Evolutionary conservation across 331 rosid genomes (phyloP), one percentile per base, ranked within the genome.

Genomic region (Arachis monticola): DNA sequence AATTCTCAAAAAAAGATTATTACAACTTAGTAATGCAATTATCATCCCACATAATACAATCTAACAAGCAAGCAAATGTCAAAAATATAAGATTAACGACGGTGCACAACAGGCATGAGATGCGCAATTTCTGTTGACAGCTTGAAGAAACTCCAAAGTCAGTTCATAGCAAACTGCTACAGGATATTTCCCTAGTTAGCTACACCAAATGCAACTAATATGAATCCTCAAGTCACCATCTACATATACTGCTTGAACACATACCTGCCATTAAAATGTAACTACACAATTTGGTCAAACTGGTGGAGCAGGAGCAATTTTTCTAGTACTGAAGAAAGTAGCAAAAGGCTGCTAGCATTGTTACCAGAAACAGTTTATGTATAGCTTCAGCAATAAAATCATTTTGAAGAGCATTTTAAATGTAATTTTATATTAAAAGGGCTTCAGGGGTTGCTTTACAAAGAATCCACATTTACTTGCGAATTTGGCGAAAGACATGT

Each of bases 1-100:
- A 80, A 78, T 64, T 56, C n/a, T 35, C 74, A 50, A 50, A 74
- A 11, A 83, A 27, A 27, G 30, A 79, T 62, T 74, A 82, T 53
- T 57, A 79, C 64, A 83, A 78, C 17, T 63, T 27, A 51, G 68
- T 45, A 51, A 58, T 32, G 41, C 6, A 74, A 64, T 59, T 4
- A 56, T 38, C 78, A 44, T 61, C 61, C 40, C 35, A 7, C 2
- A 2, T 1, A 7, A 57, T 50, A 64, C 66, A 73, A 56, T 55
- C 65, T 69, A 55, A 38, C 47, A 64, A 61, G 22, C 44, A 63
- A 57, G 53, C 4, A 70, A 65, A 31, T 50, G 45, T 59, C 31
- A 64, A 65, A 65, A 38, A 38, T 38, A 51, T 14, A 60, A 63
- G 63, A 64, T 35, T 70, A n/a, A 41, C 63, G 67, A 51, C 9